Base-by-base conservation (phyloP, 495 filamentous ascomycete species). In the Penicillium angulare region DNA sequence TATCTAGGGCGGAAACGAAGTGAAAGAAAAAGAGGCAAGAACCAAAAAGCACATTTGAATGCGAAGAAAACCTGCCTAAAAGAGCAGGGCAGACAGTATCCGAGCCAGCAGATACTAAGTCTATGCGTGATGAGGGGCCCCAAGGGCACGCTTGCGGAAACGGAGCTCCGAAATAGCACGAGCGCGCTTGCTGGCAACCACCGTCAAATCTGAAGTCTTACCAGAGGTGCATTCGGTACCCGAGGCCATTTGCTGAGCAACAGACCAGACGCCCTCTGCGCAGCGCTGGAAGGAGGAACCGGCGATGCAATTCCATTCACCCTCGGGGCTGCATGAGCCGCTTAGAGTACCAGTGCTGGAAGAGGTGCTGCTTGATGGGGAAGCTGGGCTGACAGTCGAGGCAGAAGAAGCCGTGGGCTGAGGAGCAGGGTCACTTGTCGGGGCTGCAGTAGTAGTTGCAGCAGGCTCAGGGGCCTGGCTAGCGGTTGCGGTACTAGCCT, bases 291-390 rank as follows among this genome's bases (percentile, higher is more conserved):
- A 89, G 13, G 75, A 71, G 7, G 64, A 71, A 45, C 85, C 85
- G 22, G 60, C 69, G 27, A 86, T 73, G 63, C 86, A 89, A 71
- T 86, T 85, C 84, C 83, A 88, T 34, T 64, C 59, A 45, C 71
- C 72, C 40, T 75, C 69, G 3, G 53, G 15, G 29, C 57, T 64
- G 63, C 73, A 78, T 8, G 69, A n/a, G 10, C 72, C 74, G 31
- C 59, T 65, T n/a, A 66, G 54, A 22, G 55, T 51, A 42, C 68
- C 63, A 1, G 52, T 45, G 43, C 40, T 57, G 13, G 38, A 36
- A 23, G 50, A 57, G 45, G 33, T 46, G 43, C 53, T 53, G n/a
- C 39, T 43, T 7, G 63, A 53, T 16, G 59, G 18, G 7, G 59
- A 38, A 29, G 55, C 43, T n/a, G 54, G 32, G 13, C 54, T 38